Evolutionary conservation across 345 rosid genomes (phyloP).

Genomic region (Melaleuca alternifolia): DNA sequence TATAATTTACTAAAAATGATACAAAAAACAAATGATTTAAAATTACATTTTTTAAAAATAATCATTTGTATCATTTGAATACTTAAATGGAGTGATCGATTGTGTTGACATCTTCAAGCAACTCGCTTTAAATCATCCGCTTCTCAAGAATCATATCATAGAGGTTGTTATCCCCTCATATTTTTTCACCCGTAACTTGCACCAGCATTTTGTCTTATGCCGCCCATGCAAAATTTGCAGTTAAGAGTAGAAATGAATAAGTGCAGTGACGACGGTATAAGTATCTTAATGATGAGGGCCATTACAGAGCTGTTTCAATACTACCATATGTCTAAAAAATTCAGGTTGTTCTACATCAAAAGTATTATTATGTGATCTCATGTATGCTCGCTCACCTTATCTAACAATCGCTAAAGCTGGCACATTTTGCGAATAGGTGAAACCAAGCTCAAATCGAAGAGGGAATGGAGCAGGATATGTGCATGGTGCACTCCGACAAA

Average conservation of each 20-base stretch:
- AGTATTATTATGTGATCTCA: neutral
- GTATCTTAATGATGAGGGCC: neutral
- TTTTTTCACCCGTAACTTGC: neutral
- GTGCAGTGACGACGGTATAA: too few relatives aligned
- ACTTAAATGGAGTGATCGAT: neutral
- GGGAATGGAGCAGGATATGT: neutral
- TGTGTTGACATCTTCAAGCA: conserved; percentile 15
- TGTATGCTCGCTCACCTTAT: neutral
- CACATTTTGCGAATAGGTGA: neutral
- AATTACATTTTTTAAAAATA: neutral
- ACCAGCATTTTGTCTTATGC: neutral
- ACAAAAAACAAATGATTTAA: neutral
- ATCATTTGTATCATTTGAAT: neutral
- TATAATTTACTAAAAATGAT: neutral
- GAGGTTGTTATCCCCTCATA: neutral
- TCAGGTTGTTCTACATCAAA: neutral
- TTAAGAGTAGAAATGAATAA: too few relatives aligned
- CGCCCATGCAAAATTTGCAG: neutral
- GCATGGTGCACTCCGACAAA: neutral
- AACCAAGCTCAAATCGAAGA: neutral
- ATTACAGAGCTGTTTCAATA: neutral
- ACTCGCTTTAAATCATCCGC: conserved; percentile 18
- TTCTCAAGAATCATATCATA: conserved; percentile 6
- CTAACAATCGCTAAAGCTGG: neutral
- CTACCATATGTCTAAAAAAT: neutral